Evolutionary conservation across 768 basidiomycete genomes (phyloP), one percentile per base, ranked within the genome.

Genomic region (Termitomyces sp.): DNA sequence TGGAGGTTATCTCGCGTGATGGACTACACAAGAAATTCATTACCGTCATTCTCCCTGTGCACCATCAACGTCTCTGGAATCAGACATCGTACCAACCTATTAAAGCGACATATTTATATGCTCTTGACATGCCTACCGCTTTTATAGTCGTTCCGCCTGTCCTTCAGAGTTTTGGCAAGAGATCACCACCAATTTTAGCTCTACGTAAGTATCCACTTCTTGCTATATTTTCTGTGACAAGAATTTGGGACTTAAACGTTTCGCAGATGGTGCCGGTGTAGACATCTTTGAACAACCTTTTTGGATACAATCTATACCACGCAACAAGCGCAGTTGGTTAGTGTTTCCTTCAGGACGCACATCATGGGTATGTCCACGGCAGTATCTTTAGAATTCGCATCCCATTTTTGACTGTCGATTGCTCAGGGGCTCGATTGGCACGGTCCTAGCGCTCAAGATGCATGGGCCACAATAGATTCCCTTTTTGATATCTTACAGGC

Each of bases 391-490:
- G 21, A 37, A 14, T 19, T 15, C 48, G 35, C 24, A 34, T 21
- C 3, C 54, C 24, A 21, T 26, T 17, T 51, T 38, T 48, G 19
- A 55, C 57, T 26, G 45, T 44, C 21, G 37, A 42, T 44, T 17
- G 32, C 30, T 15, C 50, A 91, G 90, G 93, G 93, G 1, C 75
- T 94, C 43, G 94, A 97, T 67, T 96, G 93, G 93, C 94, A 92
- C 62, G 94, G 93, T 0, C 84, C 85, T 4, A 92, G 90, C 63
- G 75, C 85, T 11, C 66, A 69, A 14, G 90, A 94, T 63, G 86
- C 81, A 1, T 90, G 88, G 80, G 67, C 65, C 14, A 71, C 83
- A 2, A 70, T 92, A 6, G 77, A 79, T 26, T 82, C 85, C 2
- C 71, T 94, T 35, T 65, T 68, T 2, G 37, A 30, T 2, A 78